Evolutionary conservation across 2,329 filamentous ascomycete genomes (phyloP).

Genomic region (Myriosclerotinia curreyana): DNA sequence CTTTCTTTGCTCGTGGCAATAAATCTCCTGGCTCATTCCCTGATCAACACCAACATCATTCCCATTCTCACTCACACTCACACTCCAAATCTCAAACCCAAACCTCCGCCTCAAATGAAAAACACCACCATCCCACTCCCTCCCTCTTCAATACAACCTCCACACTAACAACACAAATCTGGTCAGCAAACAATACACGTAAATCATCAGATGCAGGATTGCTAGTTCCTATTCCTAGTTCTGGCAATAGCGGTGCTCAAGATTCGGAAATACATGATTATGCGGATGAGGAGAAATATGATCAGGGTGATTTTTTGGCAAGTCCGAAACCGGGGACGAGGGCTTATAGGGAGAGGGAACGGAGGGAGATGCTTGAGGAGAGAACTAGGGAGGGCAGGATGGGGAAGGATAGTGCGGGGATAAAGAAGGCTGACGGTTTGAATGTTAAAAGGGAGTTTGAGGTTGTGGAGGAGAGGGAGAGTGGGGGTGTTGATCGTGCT

Average conservation of each 20-base stretch:
- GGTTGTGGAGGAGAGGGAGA: not conserved
- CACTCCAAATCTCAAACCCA: not conserved
- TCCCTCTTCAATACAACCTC: not conserved
- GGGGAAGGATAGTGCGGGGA: too few relatives aligned
- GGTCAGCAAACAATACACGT: not conserved
- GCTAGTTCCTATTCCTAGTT: not conserved
- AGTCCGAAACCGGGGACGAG: slow-evolving; percentile 25
- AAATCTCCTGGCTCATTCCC: not conserved
- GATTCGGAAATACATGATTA: not conserved
- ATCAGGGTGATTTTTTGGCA: slow-evolving; percentile 6
- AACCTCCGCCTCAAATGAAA: not conserved
- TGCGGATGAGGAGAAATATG: not conserved
- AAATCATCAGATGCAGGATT: not conserved
- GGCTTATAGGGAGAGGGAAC: slow-evolving; percentile 32
- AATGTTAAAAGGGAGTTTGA: not conserved
- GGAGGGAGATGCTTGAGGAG: slow-evolving; percentile 13
- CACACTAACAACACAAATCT: slow-evolving; percentile 1
- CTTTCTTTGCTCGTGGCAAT: not conserved
- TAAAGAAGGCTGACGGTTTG: not conserved
- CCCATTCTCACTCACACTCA: not conserved
- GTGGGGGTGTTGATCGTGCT: not conserved
- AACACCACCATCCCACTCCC: not conserved
- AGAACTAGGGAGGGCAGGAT: not conserved
- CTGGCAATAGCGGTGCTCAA: not conserved
- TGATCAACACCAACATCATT: not conserved